Conservation (phyloP, 345 rosid genomes). For the Raphanus sativus region DNA sequence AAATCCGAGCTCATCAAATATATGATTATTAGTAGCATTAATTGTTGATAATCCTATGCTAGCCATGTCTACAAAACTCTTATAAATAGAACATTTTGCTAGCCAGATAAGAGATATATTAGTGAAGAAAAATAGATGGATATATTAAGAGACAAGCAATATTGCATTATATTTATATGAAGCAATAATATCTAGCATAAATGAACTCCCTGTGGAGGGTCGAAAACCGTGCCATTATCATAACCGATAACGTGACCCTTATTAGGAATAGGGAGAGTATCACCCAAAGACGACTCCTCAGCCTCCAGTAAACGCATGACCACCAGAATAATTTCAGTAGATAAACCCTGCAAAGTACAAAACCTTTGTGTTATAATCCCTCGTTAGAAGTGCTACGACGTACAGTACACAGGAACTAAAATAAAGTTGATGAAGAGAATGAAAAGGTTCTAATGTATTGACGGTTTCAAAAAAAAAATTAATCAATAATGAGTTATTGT, state of each 20-base stretch:
- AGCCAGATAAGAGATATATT: slow-evolving; percentile 1
- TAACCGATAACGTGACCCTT: not conserved
- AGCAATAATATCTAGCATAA: not conserved
- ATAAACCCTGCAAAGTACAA: not conserved
- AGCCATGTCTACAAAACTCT: not conserved
- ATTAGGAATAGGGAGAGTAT: not conserved
- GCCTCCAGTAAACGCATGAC: not conserved
- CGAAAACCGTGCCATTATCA: not conserved
- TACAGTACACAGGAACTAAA: not conserved
- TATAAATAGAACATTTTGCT: not conserved
- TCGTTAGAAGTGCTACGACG: not conserved
- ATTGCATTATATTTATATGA: not conserved
- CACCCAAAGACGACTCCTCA: not conserved
- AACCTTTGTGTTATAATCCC: not conserved
- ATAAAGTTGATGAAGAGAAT: not conserved
- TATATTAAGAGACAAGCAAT: not conserved
- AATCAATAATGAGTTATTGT: not conserved
- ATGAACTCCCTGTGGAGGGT: not conserved
- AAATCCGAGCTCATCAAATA: not conserved
- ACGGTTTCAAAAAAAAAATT: not conserved
- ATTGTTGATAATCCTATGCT: not conserved
- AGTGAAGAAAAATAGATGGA: not conserved
- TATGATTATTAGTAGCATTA: not conserved
- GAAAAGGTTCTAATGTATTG: not conserved
- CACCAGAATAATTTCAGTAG: not conserved